Conservation (phyloP, 257 asterid species). For the Plantago elongata region DNA sequence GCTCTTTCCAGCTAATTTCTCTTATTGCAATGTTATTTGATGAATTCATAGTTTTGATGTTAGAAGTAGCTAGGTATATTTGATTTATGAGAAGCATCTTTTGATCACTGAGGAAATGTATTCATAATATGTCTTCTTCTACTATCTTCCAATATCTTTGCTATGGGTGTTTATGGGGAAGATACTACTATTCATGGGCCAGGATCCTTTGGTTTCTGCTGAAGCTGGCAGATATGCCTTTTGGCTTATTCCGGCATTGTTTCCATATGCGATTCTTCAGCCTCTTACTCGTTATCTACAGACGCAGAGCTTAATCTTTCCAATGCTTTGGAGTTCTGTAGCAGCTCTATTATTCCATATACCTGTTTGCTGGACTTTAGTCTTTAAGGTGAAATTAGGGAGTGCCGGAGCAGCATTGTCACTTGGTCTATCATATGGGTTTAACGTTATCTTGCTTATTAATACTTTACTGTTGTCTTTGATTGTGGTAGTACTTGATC, state of each 20-base stretch:
- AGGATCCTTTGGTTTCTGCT: constrained; percentile 57
- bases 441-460: neutral
- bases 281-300: constrained; percentile 62
- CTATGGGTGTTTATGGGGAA: constrained; percentile 58
- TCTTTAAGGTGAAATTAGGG: neutral
- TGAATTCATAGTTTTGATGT: too few relatives aligned
- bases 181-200: constrained; percentile 46
- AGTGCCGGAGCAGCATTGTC: neutral
- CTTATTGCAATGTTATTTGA: too few relatives aligned
- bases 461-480: too few relatives aligned
- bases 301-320: constrained; percentile 63
- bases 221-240: constrained; percentile 63
- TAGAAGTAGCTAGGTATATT: too few relatives aligned
- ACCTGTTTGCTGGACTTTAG: neutral
- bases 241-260: constrained; percentile 63
- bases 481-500: too few relatives aligned
- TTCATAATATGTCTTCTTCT: constrained; percentile 3
- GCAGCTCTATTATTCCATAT: neutral
- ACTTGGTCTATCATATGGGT: neutral
- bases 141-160: constrained; percentile 49
- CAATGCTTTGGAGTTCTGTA: constrained; percentile 39
- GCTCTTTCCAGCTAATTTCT: too few relatives aligned
- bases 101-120: too few relatives aligned
- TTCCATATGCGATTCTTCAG: constrained; percentile 75
- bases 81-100: too few relatives aligned